phyloP scores from a whole-genome alignment of 225 moss, liverwort and hornwort genomes.

The Lunularia cruciata region DNA sequence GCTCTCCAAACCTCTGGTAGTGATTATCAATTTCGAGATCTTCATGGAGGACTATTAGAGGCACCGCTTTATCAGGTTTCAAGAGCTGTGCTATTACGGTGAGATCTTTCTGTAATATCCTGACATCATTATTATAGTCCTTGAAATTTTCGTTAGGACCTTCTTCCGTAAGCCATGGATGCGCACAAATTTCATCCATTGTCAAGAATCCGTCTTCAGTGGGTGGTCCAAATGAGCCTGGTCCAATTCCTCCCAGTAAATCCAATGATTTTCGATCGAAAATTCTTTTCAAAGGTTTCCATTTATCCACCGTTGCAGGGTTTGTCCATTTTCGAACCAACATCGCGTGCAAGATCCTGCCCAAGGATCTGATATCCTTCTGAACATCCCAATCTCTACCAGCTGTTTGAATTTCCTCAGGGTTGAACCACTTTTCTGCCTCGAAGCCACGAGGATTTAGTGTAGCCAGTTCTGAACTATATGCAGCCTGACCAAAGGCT shows the following conservation, averaged over 20 bases:
- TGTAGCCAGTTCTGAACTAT: not conserved
- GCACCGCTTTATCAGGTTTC: not conserved
- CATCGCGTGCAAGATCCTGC: slow-evolving; percentile 2
- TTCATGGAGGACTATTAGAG: not conserved
- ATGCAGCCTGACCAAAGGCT: not conserved
- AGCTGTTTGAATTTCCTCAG: not conserved
- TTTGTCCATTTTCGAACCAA: not conserved
- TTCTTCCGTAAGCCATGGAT: not conserved
- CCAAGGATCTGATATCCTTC: slow-evolving; percentile 2
- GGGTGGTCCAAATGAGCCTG: not conserved
- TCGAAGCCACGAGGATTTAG: not conserved
- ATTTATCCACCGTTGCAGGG: not conserved
- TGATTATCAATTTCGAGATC: slow-evolving; percentile 6
- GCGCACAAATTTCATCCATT: slow-evolving; percentile 3
- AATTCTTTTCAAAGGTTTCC: not conserved
- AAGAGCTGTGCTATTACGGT: not conserved
- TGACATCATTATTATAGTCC: not conserved
- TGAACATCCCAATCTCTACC: not conserved
- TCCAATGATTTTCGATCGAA: not conserved
- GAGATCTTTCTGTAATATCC: not conserved
- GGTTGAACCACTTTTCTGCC: slow-evolving; percentile 1
- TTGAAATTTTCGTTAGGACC: not conserved
- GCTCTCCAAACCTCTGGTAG: not conserved
- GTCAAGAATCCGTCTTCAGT: not conserved
- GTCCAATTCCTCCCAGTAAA: slow-evolving; percentile 1